Conservation (phyloP, 2,329 filamentous ascomycete species). For the Tolypocladium paradoxum region DNA sequence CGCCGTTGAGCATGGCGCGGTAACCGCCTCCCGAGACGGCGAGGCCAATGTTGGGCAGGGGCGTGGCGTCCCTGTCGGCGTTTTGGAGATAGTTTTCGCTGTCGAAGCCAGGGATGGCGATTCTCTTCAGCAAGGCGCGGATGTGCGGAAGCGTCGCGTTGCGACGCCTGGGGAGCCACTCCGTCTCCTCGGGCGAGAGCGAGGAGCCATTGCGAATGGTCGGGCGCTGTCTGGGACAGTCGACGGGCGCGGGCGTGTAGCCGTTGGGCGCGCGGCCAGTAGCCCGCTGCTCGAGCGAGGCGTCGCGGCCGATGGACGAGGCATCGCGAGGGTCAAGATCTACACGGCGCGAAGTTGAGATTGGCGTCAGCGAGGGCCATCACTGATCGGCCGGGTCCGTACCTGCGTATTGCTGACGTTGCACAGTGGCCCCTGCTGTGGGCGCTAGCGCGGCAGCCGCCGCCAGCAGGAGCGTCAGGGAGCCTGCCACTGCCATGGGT, state of each 20-base stretch:
- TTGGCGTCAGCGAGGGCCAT: too few relatives aligned
- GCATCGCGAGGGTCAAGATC: constrained; percentile 4
- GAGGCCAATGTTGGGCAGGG: constrained; percentile 53
- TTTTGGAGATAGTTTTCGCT: constrained; percentile 55
- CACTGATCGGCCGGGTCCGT: not conserved
- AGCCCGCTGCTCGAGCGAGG: constrained; percentile 13
- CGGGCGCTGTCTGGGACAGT: constrained; percentile 61
- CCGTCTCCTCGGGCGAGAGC: constrained; percentile 58
- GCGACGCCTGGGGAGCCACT: constrained; percentile 64
- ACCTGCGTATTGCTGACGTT: not conserved
- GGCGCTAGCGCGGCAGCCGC: not conserved
- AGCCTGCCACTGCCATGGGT: not conserved
- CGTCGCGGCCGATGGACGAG: constrained; percentile 2
- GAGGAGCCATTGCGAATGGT: constrained; percentile 49
- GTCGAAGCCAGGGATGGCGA: constrained; percentile 71
- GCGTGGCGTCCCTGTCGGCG: constrained; percentile 17
- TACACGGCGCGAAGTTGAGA: too few relatives aligned
- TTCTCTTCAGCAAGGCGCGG: constrained; percentile 57
- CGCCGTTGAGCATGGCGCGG: constrained; percentile 75
- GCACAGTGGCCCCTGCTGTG: not conserved
- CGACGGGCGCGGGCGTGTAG: constrained; percentile 59
- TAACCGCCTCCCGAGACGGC: constrained; percentile 80
- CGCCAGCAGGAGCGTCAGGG: not conserved
- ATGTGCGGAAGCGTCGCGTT: constrained; percentile 67
- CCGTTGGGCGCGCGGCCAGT: constrained; percentile 29